Evolutionary conservation across 2,329 filamentous ascomycete species (phyloP).

Genomic region (Aspergillus hortae): DNA sequence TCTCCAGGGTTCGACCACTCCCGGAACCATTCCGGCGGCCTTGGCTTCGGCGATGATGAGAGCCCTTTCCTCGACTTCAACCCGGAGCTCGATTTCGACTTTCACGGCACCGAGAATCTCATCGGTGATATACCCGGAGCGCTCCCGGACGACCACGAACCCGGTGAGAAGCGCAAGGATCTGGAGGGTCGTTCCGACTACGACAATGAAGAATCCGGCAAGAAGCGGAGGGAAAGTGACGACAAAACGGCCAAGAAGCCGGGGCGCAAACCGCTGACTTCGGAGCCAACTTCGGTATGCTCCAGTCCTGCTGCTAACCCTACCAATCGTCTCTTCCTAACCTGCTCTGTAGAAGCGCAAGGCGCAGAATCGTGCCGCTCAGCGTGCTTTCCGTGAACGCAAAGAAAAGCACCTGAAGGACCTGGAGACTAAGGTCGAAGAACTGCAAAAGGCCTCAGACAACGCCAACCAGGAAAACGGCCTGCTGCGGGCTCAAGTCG

Average conservation of each 20-base stretch:
- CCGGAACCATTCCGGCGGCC: slow-evolving; percentile 39
- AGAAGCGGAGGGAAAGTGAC: slow-evolving; percentile 71
- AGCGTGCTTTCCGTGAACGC: slow-evolving; percentile 88
- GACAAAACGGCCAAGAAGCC: slow-evolving; percentile 93
- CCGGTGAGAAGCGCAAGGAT: slow-evolving; percentile 60
- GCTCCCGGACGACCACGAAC: slow-evolving; percentile 43
- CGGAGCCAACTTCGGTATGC: slow-evolving; percentile 92
- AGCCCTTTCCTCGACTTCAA: slow-evolving; percentile 83
- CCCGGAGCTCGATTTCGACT: slow-evolving; percentile 73
- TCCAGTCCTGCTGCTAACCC: neutral
- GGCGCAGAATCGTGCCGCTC: slow-evolving; percentile 89
- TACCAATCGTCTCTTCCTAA: slow-evolving; percentile 18
- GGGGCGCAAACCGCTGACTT: slow-evolving; percentile 90
- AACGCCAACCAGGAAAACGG: slow-evolving; percentile 81
- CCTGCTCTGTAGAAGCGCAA: slow-evolving; percentile 54
- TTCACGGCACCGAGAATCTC: slow-evolving; percentile 60
- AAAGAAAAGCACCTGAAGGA: slow-evolving; percentile 73
- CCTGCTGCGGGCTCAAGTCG: slow-evolving; percentile 78
- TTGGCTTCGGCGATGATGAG: slow-evolving; percentile 59
- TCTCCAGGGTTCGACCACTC: slow-evolving; percentile 31
- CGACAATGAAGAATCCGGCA: slow-evolving; percentile 61
- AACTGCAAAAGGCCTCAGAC: slow-evolving; percentile 76
- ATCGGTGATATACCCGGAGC: slow-evolving; percentile 68
- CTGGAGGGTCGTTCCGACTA: slow-evolving; percentile 55
- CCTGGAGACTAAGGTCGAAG: slow-evolving; percentile 55